phyloP scores from a whole-genome alignment of 1,284 basidiomycete genomes.

The Salmacisia buchloeana region DNA sequence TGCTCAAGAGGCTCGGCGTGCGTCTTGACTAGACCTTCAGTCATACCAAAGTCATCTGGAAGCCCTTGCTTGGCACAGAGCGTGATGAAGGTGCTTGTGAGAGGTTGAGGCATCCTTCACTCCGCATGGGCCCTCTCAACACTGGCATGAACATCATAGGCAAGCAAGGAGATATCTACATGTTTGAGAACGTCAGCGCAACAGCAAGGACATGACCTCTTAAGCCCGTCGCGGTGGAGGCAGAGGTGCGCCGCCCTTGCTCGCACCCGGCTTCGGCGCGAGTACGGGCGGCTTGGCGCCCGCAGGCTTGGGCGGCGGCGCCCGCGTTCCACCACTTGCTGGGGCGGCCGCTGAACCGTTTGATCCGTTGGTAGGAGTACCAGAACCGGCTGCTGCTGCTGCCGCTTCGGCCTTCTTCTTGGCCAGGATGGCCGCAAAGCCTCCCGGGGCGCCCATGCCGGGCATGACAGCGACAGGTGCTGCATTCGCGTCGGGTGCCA shows the following conservation, averaged over 20 bases:
- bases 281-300: conserved; percentile 6
- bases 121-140: too few relatives aligned
- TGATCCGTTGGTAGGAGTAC: background rate
- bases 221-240: background rate
- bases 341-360: background rate
- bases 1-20: conserved; percentile 1
- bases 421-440: conserved; percentile 52
- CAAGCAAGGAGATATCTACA: too few relatives aligned
- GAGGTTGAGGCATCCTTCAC: too few relatives aligned
- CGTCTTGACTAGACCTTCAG: conserved; percentile 10
- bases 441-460: conserved; percentile 51
- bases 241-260: background rate
- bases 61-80: too few relatives aligned
- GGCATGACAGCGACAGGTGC: conserved; percentile 53
- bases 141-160: too few relatives aligned
- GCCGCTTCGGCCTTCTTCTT: conserved; percentile 50
- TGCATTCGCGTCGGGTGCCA: conserved; percentile 44
- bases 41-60: too few relatives aligned
- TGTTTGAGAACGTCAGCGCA: too few relatives aligned
- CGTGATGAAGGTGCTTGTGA: too few relatives aligned
- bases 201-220: too few relatives aligned
- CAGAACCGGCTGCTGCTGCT: conserved; percentile 10
- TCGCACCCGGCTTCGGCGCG: background rate
- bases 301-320: background rate
- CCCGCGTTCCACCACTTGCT: background rate